Evolutionary conservation across 208 protist genomes (phyloP).

Genomic region (Leishmania braziliensis): DNA sequence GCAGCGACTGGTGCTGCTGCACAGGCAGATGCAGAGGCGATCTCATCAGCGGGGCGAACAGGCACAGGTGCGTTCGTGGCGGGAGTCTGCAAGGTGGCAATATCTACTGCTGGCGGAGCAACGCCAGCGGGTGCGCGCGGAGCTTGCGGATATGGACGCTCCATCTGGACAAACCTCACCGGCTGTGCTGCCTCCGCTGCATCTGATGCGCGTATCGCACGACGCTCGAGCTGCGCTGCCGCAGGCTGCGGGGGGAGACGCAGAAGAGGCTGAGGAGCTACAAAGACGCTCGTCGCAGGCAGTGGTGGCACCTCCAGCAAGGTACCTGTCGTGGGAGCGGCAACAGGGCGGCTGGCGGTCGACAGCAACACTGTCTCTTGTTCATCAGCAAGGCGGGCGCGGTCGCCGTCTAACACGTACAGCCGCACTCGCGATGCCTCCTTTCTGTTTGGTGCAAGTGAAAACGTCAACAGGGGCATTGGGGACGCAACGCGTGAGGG

Average conservation of each 20-base stretch:
- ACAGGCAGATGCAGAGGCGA: background rate
- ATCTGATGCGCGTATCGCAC: too few species aligned
- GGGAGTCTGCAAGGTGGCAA: slow-evolving; percentile 8
- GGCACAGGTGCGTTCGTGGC: background rate
- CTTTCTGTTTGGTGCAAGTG: background rate
- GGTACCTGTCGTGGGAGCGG: too few species aligned
- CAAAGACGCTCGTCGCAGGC: slow-evolving; percentile 64
- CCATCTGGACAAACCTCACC: background rate
- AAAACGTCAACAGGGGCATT: slow-evolving; percentile 9
- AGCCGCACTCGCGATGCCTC: slow-evolving; percentile 16
- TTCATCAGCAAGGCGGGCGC: background rate
- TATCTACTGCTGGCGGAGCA: slow-evolving; percentile 26
- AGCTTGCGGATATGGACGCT: slow-evolving; percentile 23
- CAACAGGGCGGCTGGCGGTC: background rate
- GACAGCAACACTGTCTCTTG: background rate
- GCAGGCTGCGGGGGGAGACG: slow-evolving; percentile 13
- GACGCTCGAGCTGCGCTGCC: background rate
- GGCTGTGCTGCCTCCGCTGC: background rate
- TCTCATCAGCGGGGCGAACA: background rate
- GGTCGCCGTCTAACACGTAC: slow-evolving; percentile 28
- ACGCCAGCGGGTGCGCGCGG: slow-evolving; percentile 8
- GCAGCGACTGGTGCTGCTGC: background rate
- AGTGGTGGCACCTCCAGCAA: slow-evolving; percentile 45
- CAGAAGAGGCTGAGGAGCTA: slow-evolving; percentile 47
- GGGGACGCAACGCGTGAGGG: slow-evolving; percentile 3